Conservation (phyloP, 2,329 filamentous ascomycete genomes). For the Xylaria sp. region DNA sequence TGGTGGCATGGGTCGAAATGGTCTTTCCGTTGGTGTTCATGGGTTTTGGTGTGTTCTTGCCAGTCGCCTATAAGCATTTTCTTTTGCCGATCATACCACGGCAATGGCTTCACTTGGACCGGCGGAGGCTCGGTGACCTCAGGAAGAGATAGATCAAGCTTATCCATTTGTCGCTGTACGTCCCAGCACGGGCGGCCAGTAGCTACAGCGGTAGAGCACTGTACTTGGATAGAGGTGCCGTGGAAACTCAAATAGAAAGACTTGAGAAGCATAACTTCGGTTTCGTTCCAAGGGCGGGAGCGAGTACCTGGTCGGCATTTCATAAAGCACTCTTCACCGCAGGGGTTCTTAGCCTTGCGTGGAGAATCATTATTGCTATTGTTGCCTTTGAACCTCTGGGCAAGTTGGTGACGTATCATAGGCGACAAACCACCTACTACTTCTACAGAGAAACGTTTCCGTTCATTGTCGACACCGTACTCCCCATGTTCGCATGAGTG, state of each 20-base stretch:
- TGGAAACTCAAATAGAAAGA: slow-evolving; percentile 59
- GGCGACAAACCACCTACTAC: slow-evolving; percentile 52
- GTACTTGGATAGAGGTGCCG: slow-evolving; percentile 56
- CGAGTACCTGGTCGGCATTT: slow-evolving; percentile 50
- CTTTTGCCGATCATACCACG: slow-evolving; percentile 67
- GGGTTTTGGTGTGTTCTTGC: slow-evolving; percentile 65
- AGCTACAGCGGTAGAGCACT: slow-evolving; percentile 63
- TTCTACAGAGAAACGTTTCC: slow-evolving; percentile 65
- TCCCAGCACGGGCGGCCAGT: slow-evolving; percentile 65
- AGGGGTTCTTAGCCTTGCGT: slow-evolving; percentile 51
- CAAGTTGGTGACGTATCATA: slow-evolving; percentile 49
- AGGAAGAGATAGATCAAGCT: slow-evolving; percentile 53
- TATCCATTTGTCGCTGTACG: slow-evolving; percentile 58
- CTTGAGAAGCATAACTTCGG: slow-evolving; percentile 61
- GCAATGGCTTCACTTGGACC: slow-evolving; percentile 57
- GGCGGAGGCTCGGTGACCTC: slow-evolving; percentile 44
- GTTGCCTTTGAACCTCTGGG: slow-evolving; percentile 35
- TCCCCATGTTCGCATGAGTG: slow-evolving; percentile 72
- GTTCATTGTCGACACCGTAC: slow-evolving; percentile 65
- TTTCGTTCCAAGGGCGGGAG: slow-evolving; percentile 59
- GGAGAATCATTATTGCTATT: slow-evolving; percentile 37
- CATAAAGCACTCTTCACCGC: slow-evolving; percentile 57
- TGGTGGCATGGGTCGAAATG: slow-evolving; percentile 75
- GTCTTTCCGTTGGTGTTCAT: slow-evolving; percentile 66
- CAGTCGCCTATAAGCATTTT: slow-evolving; percentile 66